A percentile compares a stretch with the other conserved stretches of the same genome.
These are phyloP conservation scores for Podila horticola DNA, from an alignment of 192 early-diverging fungal species.

Conservation along the genomic window DNA sequence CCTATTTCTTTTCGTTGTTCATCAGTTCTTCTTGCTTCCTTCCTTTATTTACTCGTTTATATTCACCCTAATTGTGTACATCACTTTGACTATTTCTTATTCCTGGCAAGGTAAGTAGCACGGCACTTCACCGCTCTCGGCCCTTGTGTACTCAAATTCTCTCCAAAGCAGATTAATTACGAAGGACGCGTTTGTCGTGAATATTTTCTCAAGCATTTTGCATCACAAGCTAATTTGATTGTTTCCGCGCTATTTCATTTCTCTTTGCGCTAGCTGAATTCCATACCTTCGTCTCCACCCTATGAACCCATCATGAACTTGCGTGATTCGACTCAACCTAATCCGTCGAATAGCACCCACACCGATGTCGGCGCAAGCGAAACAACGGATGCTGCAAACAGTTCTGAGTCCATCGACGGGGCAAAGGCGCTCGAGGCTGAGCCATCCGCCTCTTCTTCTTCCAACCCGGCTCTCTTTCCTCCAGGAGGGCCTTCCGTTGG, in stretches of 20 bases:
- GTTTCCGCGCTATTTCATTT: not conserved
- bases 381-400: conserved; percentile 2
- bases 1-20: not conserved
- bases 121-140: too few species aligned
- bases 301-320: conserved; percentile 52
- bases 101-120: too few species aligned
- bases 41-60: not conserved
- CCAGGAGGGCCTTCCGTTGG: not conserved
- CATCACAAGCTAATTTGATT: not conserved
- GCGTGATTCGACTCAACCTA: conserved; percentile 43
- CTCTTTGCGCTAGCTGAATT: too few species aligned
- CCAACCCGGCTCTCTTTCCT: not conserved
- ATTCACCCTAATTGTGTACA: too few species aligned
- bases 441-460: not conserved
- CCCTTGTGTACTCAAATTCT: not conserved
- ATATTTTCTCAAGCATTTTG: not conserved
- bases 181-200: too few species aligned
- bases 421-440: conserved; percentile 5
- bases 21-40: not conserved
- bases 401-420: not conserved
- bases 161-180: too few species aligned
- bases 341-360: conserved; percentile 36
- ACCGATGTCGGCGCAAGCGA: conserved; percentile 5
- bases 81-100: too few species aligned
- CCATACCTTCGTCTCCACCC: too few species aligned